Evolutionary conservation across 2,329 filamentous ascomycete genomes (phyloP), one percentile per base, ranked within the genome.

Genomic region (Dryadomyces sulphureus): DNA sequence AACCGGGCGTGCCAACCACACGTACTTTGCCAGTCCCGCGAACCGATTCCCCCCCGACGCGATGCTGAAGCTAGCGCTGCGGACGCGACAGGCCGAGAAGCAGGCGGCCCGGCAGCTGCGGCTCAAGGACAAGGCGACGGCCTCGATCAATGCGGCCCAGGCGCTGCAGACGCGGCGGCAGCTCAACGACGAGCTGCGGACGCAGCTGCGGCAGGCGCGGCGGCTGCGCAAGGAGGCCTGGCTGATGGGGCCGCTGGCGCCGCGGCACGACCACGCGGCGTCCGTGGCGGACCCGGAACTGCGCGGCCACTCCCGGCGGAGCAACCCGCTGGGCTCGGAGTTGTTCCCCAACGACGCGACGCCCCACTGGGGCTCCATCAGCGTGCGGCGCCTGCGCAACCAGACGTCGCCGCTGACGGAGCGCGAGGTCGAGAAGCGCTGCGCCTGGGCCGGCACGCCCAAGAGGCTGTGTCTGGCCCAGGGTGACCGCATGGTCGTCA

Each of bases 401-500:
- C 22, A 45, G 16, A 22, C 22, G 11, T 36, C 38, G 17, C 45
- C 46, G 3, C 25, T 58, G 62, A 53, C 44, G 38, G 14, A 14
- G 17, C 38, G 46, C 24, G 54, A 70, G 45, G 49, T 63, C 24
- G 60, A 64, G 47, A 60, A 65, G 52, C 62, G 72, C 36, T 68
- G 65, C 50, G 67, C 62, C 25, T 79, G 75, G 75, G 70, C 71
- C n/a, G 72, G 75, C 39, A 70, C 69, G 32, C 53, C 62, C 27
- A 66, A 67, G 53, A 71, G 72, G 60, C 67, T 84, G 50, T 81
- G 78, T 53, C 66, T 89, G 48, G 73, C 70, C 21, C 58, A 65
- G 4, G 79, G 80, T 7, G 92, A 96, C 63, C 75, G 92, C 49
- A 88, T 95, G 27, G 84, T 90, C 45, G 66, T 96, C 48, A 65